A percentile compares a stretch with the other conserved stretches of the same genome.
These are phyloP conservation scores for Emmonsiellopsis sp. DNA, from an alignment of 2,329 filamentous ascomycete genomes.

Conservation along the genomic window DNA sequence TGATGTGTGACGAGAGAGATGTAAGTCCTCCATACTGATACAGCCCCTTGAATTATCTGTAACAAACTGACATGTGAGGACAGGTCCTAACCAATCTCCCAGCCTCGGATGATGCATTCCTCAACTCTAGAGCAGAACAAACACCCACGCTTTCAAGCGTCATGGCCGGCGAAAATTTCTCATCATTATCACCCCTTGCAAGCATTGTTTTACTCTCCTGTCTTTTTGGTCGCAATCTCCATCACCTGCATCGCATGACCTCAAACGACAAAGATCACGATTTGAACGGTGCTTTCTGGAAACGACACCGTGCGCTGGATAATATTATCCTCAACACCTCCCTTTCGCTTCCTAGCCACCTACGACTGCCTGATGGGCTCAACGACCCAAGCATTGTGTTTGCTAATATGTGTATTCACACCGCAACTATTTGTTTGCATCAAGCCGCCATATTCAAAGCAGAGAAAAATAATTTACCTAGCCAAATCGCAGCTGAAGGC, in stretches of 20 bases:
- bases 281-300: conserved; percentile 92
- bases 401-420: conserved; percentile 94
- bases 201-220: conserved; percentile 78
- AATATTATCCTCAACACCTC: conserved; percentile 83
- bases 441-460: conserved; percentile 97
- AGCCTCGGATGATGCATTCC: conserved; percentile 72
- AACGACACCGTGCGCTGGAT: conserved; percentile 79
- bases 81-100: conserved; percentile 77
- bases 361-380: conserved; percentile 71
- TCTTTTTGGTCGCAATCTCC: conserved; percentile 81
- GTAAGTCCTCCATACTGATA: conserved; percentile 26
- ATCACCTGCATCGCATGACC: conserved; percentile 82
- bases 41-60: not conserved
- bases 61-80: not conserved
- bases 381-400: conserved; percentile 80
- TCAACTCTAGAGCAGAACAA: conserved; percentile 65
- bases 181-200: conserved; percentile 66
- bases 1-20: conserved; percentile 85
- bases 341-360: conserved; percentile 66
- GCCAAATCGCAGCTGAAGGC: conserved; percentile 74
- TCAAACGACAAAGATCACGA: conserved; percentile 74
- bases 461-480: conserved; percentile 73
- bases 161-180: conserved; percentile 57
- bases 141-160: conserved; percentile 54
- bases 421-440: conserved; percentile 92